Evolutionary conservation across 2,329 filamentous ascomycete species (phyloP).

Genomic region (Didymosphaeria variabile): DNA sequence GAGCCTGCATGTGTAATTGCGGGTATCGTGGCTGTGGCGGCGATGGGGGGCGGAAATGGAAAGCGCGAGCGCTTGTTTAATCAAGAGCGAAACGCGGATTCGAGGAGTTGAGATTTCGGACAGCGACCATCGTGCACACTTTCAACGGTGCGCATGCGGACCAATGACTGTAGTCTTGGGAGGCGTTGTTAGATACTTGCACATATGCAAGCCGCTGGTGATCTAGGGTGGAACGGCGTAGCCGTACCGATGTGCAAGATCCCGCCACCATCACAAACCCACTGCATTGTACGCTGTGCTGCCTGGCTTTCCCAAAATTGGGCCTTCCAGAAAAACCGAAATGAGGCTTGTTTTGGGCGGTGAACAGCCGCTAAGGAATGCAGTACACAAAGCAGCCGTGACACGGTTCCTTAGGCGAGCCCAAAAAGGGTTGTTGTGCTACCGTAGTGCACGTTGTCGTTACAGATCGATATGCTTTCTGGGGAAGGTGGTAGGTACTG

Average conservation of each 20-base stretch:
- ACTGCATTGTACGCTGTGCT: not conserved
- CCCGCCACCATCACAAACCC: not conserved
- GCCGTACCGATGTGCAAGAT: not conserved
- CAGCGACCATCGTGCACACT: not conserved
- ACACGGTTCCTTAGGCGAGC: constrained; percentile 7
- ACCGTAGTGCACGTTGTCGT: constrained; percentile 13
- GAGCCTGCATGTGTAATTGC: constrained; percentile 2
- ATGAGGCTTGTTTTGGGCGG: not conserved
- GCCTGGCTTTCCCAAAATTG: not conserved
- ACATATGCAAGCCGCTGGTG: not conserved
- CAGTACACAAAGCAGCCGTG: constrained; percentile 4
- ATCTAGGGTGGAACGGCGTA: not conserved
- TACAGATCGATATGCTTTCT: constrained; percentile 5
- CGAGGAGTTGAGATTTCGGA: not conserved
- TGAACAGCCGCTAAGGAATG: constrained; percentile 1
- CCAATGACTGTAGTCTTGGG: not conserved
- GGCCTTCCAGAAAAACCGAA: not conserved
- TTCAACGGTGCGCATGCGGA: not conserved
- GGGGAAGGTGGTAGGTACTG: constrained; percentile 6
- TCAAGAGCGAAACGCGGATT: not conserved
- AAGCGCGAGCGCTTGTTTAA: constrained; percentile 7
- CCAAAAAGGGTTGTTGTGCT: constrained; percentile 1
- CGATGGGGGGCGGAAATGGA: not conserved
- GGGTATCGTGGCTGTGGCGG: not conserved
- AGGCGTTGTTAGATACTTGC: not conserved